Evolutionary conservation across 805 yeast species (phyloP).

Genomic region (Scheffersomyces ergatensis): DNA sequence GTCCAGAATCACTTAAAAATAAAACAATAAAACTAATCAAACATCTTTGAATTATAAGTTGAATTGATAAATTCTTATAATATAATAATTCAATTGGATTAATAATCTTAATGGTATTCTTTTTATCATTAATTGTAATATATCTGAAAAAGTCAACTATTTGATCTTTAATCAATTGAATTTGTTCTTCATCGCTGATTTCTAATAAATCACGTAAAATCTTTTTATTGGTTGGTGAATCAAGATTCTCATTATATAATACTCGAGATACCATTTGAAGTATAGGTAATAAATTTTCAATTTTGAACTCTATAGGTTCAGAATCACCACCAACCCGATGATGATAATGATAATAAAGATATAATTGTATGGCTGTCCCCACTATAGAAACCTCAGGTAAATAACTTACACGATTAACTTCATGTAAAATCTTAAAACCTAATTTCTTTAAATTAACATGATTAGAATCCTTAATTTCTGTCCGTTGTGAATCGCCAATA

Average conservation of each 20-base stretch:
- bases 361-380: conserved; percentile 44
- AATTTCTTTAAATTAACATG: conserved; percentile 41
- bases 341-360: conserved; percentile 18
- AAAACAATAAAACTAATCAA: conserved; percentile 38
- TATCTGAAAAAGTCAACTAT: conserved; percentile 25
- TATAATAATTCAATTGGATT: conserved; percentile 56
- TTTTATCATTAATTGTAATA: conserved; percentile 18
- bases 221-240: conserved; percentile 18
- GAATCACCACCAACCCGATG: conserved; percentile 9
- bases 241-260: conserved; percentile 16
- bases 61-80: conserved; percentile 57
- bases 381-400: conserved; percentile 55
- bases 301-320: conserved; percentile 10
- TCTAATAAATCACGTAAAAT: conserved; percentile 16
- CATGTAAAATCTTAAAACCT: conserved; percentile 53
- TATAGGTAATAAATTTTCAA: conserved; percentile 26
- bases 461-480: conserved; percentile 7
- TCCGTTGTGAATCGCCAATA: conserved; percentile 12
- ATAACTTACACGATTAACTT: conserved; percentile 47
- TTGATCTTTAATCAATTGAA: conserved; percentile 20
- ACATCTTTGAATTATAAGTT: conserved; percentile 51
- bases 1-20: conserved; percentile 4
- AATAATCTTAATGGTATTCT: conserved; percentile 28
- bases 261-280: conserved; percentile 21
- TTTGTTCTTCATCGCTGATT: conserved; percentile 20